Base-by-base conservation (phyloP, 805 yeast species). In the Hanseniaspora lachancei region DNA sequence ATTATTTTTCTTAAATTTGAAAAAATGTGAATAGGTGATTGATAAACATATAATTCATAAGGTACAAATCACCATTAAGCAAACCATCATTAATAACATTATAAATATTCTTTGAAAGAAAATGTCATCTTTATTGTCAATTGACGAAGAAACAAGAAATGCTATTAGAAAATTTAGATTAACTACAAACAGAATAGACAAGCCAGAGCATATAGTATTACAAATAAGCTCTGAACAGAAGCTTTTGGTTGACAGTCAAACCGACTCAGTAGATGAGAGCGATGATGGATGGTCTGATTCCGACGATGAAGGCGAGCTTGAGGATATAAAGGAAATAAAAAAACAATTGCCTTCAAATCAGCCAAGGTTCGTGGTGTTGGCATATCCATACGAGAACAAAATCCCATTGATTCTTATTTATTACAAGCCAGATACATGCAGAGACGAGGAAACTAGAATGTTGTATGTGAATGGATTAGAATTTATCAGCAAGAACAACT, bases 391-490 rank as follows among this genome's bases (percentile, higher is more conserved):
- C 62, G 78, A 77, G 24, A 68, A 77, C 9, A 76, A 80, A 48
- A 75, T 79, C 10, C 96, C 96, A 3, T 75, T 84, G 59, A 86
- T 89, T 1, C 68, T 89, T 65, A 62, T 89, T n/a, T 89, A 88
- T 67, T 89, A 89, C 82, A 77, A 86, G 58, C 97, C 97, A 3
- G 83, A 82, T 27, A 87, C 95, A 0, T 75, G 87, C n/a, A 71
- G 68, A 5, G 83, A 86, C 18, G 91, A 84, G 65, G 86, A 84
- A 55, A 74, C 77, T 63, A 81, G 84, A 67, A 89, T 89, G 97
- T 70, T 86, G 49, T 89, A 88, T 62, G 97, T 96, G 0, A 95
- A 93, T 5, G 95, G 95, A 2, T 78, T 86, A 23, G 96, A 89
- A 66, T 69, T 83, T 60, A 76, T 89, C 57, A 76, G 91, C 67